Evolutionary conservation across 169 alveolate species (phyloP).

Genomic region (Plasmodium blacklocki): DNA sequence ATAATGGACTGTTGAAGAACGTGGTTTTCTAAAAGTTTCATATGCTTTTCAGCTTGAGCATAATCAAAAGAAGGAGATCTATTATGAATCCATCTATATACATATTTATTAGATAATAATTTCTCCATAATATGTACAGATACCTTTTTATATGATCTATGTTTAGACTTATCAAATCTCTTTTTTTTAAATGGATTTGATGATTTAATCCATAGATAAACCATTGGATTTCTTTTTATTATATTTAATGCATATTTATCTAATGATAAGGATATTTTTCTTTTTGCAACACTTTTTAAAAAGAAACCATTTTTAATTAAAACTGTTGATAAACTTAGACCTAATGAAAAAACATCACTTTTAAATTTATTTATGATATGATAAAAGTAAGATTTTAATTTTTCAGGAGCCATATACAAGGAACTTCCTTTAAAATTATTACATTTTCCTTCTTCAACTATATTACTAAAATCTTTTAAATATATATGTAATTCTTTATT

Average conservation of each 20-base stretch:
- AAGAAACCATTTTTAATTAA: constrained; percentile 32
- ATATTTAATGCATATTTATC: constrained; percentile 22
- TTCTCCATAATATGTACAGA: constrained; percentile 14
- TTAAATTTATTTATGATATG: constrained; percentile 26
- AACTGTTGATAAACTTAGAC: constrained; percentile 49
- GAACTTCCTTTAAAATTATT: constrained; percentile 49
- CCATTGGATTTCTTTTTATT: constrained; percentile 56
- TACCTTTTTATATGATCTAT: constrained; percentile 32
- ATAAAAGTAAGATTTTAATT: constrained; percentile 35
- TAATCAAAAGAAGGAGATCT: constrained; percentile 17
- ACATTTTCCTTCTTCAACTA: constrained; percentile 47
- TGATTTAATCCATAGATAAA: constrained; percentile 53
- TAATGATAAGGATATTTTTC: not conserved
- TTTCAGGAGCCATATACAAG: constrained; percentile 47
- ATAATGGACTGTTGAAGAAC: not conserved
- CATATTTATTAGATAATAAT: constrained; percentile 36
- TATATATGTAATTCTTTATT: constrained; percentile 3
- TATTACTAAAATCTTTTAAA: constrained; percentile 19
- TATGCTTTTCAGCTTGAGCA: not conserved
- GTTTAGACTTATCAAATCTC: constrained; percentile 34
- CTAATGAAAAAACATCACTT: constrained; percentile 64
- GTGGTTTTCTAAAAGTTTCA: constrained; percentile 1
- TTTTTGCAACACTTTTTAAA: constrained; percentile 18
- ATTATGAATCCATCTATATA: constrained; percentile 34
- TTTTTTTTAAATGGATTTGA: constrained; percentile 16